Evolutionary conservation across 2,329 filamentous ascomycete species (phyloP).

Genomic region (Arthroderma sp.): DNA sequence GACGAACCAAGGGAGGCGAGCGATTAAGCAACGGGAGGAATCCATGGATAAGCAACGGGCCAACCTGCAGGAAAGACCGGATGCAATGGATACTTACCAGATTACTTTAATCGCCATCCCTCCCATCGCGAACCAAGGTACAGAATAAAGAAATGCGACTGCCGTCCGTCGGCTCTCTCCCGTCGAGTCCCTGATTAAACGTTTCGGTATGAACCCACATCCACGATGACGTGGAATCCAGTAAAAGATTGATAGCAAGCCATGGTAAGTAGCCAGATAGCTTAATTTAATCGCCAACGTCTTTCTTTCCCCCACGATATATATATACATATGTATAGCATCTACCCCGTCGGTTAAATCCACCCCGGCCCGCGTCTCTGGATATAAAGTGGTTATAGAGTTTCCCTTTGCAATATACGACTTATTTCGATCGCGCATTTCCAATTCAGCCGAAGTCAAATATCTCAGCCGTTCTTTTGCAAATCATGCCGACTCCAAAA

Average conservation of each 20-base stretch:
- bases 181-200: neutral
- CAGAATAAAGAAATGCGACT: neutral
- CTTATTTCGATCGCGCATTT: neutral
- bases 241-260: neutral
- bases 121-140: neutral
- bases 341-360: neutral
- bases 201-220: neutral
- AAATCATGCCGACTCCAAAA: neutral
- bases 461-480: neutral
- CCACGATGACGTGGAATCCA: neutral
- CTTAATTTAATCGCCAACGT: neutral
- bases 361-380: too few relatives aligned
- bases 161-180: neutral
- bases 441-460: neutral
- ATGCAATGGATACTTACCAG: neutral
- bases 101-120: neutral
- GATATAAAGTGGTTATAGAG: neutral
- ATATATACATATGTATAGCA: neutral
- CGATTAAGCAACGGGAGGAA: constrained; percentile 2
- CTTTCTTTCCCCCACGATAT: neutral
- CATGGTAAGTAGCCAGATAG: neutral
- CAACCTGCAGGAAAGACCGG: neutral
- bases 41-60: constrained; percentile 1
- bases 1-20: neutral
- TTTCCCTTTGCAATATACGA: neutral